Base-by-base conservation (phyloP, 345 rosid species). In the Boechera retrofracta region DNA sequence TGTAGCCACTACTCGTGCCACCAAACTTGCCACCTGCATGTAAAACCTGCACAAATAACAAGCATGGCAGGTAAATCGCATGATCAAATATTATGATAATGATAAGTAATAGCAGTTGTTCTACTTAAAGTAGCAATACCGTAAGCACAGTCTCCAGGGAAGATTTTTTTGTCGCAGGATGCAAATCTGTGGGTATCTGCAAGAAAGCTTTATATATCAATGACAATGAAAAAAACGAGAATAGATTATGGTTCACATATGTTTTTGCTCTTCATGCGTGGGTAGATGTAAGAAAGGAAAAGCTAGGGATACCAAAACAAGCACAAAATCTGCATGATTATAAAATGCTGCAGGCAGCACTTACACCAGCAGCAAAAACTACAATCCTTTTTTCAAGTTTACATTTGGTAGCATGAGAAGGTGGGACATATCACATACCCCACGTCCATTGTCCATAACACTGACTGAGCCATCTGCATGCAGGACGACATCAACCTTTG, bases 21-120 rank as follows among this genome's bases (percentile, higher is more conserved):
- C 98, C 99, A 89, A 93, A 96, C 77, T 96, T 96, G 24, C 98
- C 98, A 55, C 98, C 98, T 67, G 98, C 99, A 69, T 96, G 99
- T 83, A 96, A 82, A 75, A 93, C 85, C 99, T 96, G 88, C 80
- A 86, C 48, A 67, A 36, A 70, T 36, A 76, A 70, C 29, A 70
- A 75, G 10, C 44, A 67, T 44, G 51, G 39, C 62, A 51, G 55
- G 12, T 51, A 51, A 51, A 18, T 18, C 5, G 28, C 55, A 51
- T 49, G 28, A 16, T 18, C 16, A 49, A 7, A 18, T 42, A 44
- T 29, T 24, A 55, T 33, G 52, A n/a, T 35, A 33, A 72, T 33
- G 77, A 13, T 13, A 44, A 44, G 16, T 12, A 12, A 44, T 44
- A 12, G 6, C 48, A 44, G 48, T 44, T 12, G 5, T 44, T 44